Percentiles rank a stretch among this genome's conserved stretches.
These are phyloP conservation scores for Balamuthia mandrillaris DNA, from an alignment of 208 protist species.

Conservation along the genomic window DNA sequence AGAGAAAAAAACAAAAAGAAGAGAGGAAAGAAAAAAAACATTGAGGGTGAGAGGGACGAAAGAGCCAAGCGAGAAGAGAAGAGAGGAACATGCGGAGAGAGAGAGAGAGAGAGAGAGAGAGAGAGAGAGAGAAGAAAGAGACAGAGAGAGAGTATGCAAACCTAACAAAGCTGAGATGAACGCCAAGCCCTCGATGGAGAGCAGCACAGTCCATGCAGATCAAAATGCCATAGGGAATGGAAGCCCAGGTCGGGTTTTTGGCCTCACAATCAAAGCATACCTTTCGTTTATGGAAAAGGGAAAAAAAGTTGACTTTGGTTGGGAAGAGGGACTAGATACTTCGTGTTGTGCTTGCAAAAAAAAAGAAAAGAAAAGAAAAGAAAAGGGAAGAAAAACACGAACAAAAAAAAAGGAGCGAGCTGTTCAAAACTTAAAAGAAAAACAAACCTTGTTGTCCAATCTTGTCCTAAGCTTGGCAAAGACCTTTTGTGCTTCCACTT, in stretches of 20 bases:
- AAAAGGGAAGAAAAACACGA: neutral
- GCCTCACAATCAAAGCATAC: constrained; percentile 91
- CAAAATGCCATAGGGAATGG: constrained; percentile 91
- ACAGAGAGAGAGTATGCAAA: no score
- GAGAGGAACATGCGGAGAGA: neutral
- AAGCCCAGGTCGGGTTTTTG: constrained; percentile 93
- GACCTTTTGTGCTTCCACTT: neutral
- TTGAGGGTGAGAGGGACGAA: no score
- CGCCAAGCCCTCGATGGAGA: constrained; percentile 87
- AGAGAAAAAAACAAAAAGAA: no score
- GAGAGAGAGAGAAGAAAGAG: no score
- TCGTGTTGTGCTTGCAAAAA: neutral
- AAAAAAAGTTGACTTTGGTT: no score
- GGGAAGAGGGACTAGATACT: no score
- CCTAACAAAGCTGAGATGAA: constrained; percentile 93
- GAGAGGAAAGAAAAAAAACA: no score
- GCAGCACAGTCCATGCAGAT: constrained; percentile 94
- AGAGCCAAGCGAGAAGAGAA: neutral
- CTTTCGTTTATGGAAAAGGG: neutral
- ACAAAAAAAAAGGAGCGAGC: neutral
- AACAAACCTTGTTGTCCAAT: constrained; percentile 14
- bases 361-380: neutral
- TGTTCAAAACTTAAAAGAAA: neutral
- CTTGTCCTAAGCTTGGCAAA: constrained; percentile 18
- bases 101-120: neutral